phyloP scores from a whole-genome alignment of 139 green algal species.

The Yamagishiella unicocca region DNA sequence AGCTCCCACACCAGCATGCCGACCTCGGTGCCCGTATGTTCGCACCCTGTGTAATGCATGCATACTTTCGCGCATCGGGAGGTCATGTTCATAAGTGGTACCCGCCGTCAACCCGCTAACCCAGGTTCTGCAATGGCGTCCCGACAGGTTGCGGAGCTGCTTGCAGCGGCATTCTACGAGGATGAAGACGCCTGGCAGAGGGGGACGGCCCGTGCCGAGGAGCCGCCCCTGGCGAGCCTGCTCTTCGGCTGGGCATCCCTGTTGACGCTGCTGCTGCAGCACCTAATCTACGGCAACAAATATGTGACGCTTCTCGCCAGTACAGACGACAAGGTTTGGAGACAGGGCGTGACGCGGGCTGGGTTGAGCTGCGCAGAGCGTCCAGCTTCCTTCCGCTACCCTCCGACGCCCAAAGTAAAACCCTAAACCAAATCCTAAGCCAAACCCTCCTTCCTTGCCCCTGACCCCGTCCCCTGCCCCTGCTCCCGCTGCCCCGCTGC shows the following conservation, averaged over 20 bases:
- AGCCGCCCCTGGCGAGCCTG: background rate
- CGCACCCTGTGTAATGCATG: background rate
- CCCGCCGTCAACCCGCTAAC: background rate
- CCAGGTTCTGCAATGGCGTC: background rate
- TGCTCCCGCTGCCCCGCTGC: background rate
- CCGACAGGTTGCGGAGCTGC: background rate
- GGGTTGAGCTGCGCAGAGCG: too few species aligned
- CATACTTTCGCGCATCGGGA: background rate
- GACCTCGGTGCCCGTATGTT: too few species aligned
- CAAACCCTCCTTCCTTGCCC: too few species aligned
- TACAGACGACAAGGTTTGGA: background rate
- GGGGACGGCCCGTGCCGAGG: background rate
- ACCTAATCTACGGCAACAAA: conserved; percentile 1
- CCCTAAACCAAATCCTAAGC: too few species aligned
- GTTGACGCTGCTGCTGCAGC: conserved; percentile 1
- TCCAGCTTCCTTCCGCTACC: too few species aligned
- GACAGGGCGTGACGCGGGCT: too few species aligned
- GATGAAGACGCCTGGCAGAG: conserved; percentile 1
- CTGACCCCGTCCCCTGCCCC: too few species aligned
- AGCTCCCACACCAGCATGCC: background rate
- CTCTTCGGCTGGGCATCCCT: conserved; percentile 26
- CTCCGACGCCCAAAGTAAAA: too few species aligned
- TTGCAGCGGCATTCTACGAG: conserved; percentile 11
- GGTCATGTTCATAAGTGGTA: too few species aligned
- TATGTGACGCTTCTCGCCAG: conserved; percentile 8